phyloP scores from a whole-genome alignment of 2,329 filamentous ascomycete species.

The Fusarium metavorans region DNA sequence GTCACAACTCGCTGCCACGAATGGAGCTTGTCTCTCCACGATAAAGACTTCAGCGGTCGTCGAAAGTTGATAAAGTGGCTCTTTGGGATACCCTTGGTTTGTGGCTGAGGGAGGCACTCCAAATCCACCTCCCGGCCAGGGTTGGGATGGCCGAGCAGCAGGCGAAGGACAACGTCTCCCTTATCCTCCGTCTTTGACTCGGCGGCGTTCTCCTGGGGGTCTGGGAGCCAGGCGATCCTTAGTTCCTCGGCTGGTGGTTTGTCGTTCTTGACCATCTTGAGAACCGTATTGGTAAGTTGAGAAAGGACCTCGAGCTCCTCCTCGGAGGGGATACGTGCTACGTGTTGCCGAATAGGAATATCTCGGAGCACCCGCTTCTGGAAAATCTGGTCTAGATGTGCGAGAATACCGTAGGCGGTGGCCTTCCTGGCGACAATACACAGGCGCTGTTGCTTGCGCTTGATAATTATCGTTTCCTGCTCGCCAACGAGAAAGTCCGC shows the following conservation, averaged over 20 bases:
- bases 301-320: constrained; percentile 47
- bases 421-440: constrained; percentile 48
- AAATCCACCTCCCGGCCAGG: constrained; percentile 17
- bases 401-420: constrained; percentile 49
- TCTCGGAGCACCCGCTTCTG: constrained; percentile 41
- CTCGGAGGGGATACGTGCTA: constrained; percentile 33
- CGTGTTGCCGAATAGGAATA: constrained; percentile 38
- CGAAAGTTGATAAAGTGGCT: constrained; percentile 40
- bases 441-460: constrained; percentile 38
- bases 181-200: constrained; percentile 51
- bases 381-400: constrained; percentile 50
- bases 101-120: constrained; percentile 35
- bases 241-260: constrained; percentile 46
- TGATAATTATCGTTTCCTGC: constrained; percentile 46
- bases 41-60: constrained; percentile 49
- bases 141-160: constrained; percentile 52
- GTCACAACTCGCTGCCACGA: constrained; percentile 48
- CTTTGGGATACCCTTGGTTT: neutral
- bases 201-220: constrained; percentile 31
- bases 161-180: constrained; percentile 59
- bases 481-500: constrained; percentile 48
- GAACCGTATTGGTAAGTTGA: constrained; percentile 49
- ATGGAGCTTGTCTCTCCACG: constrained; percentile 51
- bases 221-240: constrained; percentile 59
- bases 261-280: constrained; percentile 34